A percentile compares a stretch with the other conserved stretches of the same genome.
phyloP scores from a whole-genome alignment of 352 stramenopile species.

The Phytophthora kernoviae region DNA sequence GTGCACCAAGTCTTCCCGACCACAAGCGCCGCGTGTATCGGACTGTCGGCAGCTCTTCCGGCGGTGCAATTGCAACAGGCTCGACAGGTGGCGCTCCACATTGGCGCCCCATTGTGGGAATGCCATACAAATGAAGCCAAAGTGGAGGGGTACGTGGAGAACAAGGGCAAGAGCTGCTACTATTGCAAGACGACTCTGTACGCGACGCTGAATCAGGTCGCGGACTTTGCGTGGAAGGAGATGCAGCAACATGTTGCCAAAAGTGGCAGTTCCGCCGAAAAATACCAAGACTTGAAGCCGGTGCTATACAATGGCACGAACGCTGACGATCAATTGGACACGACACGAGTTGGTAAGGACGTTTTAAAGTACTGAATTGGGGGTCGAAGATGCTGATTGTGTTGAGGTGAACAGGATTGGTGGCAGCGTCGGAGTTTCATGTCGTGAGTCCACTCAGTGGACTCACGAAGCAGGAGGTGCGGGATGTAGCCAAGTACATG shows the following conservation, averaged over 20 bases:
- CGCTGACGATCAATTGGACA: constrained; percentile 93
- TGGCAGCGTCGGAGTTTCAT: constrained; percentile 92
- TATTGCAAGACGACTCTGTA: constrained; percentile 99
- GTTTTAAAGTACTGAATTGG: constrained; percentile 7
- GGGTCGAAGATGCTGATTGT: constrained; percentile 1
- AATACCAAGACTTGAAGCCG: constrained; percentile 17
- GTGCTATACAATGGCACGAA: constrained; percentile 98
- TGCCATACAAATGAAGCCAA: constrained; percentile 85
- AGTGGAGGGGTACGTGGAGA: constrained; percentile 92
- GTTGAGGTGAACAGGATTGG: constrained; percentile 66
- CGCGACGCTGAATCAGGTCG: constrained; percentile 90
- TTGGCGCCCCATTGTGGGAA: constrained; percentile 91
- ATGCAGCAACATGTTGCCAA: constrained; percentile 16
- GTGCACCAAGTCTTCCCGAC: constrained; percentile 84
- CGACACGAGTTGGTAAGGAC: constrained; percentile 80
- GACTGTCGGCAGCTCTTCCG: constrained; percentile 92
- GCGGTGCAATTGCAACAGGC: constrained; percentile 88
- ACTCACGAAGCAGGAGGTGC: constrained; percentile 92
- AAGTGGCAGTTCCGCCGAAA: neutral
- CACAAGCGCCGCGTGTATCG: constrained; percentile 90
- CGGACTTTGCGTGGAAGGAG: constrained; percentile 54
- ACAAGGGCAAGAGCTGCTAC: constrained; percentile 95
- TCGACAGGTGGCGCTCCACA: constrained; percentile 78
- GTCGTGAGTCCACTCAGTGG: constrained; percentile 91
- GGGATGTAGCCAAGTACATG: constrained; percentile 88